Conservation (phyloP, 2,329 filamentous ascomycete genomes). For the Dactylellina cionopaga region DNA sequence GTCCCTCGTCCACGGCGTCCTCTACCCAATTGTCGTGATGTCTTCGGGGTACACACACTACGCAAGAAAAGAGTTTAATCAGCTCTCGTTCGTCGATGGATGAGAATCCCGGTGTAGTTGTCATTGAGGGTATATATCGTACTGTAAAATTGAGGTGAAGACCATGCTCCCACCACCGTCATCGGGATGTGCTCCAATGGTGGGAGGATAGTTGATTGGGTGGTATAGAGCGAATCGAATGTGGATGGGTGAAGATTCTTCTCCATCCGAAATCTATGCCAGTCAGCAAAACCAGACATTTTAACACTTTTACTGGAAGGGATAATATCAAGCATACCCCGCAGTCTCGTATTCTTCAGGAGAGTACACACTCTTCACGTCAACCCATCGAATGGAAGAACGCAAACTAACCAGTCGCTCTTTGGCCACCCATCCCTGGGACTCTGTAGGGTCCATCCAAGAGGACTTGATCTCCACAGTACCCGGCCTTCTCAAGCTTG, state of each 20-base stretch:
- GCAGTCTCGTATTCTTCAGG: conserved; percentile 18
- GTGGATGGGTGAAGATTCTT: conserved; percentile 17
- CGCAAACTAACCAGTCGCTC: conserved; percentile 15
- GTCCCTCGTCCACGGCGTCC: conserved; percentile 23
- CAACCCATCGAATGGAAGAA: conserved; percentile 32
- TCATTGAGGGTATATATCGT: not conserved
- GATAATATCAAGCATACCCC: conserved; percentile 20
- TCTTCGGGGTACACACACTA: conserved; percentile 23
- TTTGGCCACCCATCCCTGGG: conserved; percentile 14
- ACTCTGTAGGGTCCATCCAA: conserved; percentile 19
- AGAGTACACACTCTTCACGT: conserved; percentile 14
- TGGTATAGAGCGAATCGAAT: conserved; percentile 22
- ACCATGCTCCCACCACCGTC: conserved; percentile 15
- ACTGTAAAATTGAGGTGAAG: conserved; percentile 32
- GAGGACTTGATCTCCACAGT: conserved; percentile 18
- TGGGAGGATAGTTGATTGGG: conserved; percentile 25
- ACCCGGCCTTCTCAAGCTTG: not conserved
- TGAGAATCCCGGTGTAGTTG: too few relatives aligned
- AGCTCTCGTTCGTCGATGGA: not conserved
- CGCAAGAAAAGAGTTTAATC: not conserved
- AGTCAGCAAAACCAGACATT: not conserved
- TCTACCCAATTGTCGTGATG: conserved; percentile 28
- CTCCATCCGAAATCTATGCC: conserved; percentile 17
- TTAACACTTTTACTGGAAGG: too few relatives aligned
- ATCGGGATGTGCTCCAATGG: conserved; percentile 27